A percentile compares a stretch with the other conserved stretches of the same genome.
Evolutionary conservation across 345 rosid species (phyloP).

Genomic region (Capsella bursapastoris): DNA sequence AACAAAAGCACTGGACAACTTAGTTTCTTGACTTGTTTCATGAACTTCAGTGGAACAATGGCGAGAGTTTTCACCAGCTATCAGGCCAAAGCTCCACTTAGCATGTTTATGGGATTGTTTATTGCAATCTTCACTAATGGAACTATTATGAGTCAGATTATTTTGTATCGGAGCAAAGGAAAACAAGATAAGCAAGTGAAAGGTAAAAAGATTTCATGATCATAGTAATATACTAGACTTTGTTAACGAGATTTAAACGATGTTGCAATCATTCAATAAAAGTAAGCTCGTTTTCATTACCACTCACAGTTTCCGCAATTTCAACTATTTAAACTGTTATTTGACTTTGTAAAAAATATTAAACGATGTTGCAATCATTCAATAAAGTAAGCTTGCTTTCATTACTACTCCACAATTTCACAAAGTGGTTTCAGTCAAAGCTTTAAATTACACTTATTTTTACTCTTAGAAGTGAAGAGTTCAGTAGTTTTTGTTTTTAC

Average conservation of each 20-base stretch:
- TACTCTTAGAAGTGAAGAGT: slow-evolving; percentile 1
- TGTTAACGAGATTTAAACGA: neutral
- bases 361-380: neutral
- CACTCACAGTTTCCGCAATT: neutral
- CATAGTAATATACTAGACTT: neutral
- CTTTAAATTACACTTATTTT: slow-evolving; percentile 28
- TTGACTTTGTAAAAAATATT: neutral
- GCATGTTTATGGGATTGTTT: slow-evolving; percentile 61
- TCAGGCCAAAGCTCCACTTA: slow-evolving; percentile 79
- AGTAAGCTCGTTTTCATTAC: slow-evolving; percentile 10
- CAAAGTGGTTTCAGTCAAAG: slow-evolving; percentile 1
- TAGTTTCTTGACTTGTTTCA: slow-evolving; percentile 80
- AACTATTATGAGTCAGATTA: slow-evolving; percentile 70
- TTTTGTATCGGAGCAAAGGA: slow-evolving; percentile 54
- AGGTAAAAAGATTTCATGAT: slow-evolving; percentile 28
- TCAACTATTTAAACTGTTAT: neutral
- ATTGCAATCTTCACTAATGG: slow-evolving; percentile 59
- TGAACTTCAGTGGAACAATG: slow-evolving; percentile 74
- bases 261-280: neutral
- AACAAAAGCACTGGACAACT: slow-evolving; percentile 90
- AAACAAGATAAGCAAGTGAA: slow-evolving; percentile 52
- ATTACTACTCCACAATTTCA: slow-evolving; percentile 7
- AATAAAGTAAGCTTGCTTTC: slow-evolving; percentile 9
- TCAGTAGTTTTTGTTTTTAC: slow-evolving; percentile 18
- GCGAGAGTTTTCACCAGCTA: slow-evolving; percentile 84